Evolutionary conservation across 305 asterid species (phyloP).

Genomic region (Solanum hybrid): DNA sequence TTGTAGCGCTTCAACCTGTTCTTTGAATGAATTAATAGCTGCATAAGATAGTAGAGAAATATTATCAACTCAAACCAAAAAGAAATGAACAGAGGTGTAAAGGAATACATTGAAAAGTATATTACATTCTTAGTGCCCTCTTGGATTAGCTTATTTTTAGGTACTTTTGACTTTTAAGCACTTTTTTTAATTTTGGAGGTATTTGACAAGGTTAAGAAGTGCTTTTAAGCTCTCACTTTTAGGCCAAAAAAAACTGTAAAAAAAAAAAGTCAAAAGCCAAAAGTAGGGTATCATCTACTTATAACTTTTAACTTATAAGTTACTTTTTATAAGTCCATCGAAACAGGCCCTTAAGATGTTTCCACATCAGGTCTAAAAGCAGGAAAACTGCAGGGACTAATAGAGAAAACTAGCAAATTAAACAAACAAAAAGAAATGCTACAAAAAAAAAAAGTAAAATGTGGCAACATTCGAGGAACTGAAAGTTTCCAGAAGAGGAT

Average conservation of each 20-base stretch:
- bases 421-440: neutral
- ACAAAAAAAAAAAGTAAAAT: neutral
- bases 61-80: conserved; percentile 7
- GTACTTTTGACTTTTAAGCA: neutral
- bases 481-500: neutral
- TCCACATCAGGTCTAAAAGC: neutral
- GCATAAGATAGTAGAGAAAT: conserved; percentile 26
- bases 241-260: neutral
- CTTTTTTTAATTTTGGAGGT: neutral
- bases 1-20: conserved; percentile 71
- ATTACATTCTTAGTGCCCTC: neutral
- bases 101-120: conserved; percentile 4
- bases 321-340: neutral
- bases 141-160: neutral
- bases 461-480: neutral
- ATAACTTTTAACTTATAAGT: neutral
- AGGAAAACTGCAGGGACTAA: neutral
- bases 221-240: neutral
- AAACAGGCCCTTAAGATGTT: neutral
- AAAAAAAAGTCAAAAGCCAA: neutral
- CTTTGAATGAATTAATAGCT: conserved; percentile 91
- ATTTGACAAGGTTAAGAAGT: neutral
- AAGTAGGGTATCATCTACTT: neutral
- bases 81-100: neutral
- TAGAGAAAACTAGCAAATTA: neutral